Conservation (phyloP, 805 yeast species). For the Starmerella roubikii region DNA sequence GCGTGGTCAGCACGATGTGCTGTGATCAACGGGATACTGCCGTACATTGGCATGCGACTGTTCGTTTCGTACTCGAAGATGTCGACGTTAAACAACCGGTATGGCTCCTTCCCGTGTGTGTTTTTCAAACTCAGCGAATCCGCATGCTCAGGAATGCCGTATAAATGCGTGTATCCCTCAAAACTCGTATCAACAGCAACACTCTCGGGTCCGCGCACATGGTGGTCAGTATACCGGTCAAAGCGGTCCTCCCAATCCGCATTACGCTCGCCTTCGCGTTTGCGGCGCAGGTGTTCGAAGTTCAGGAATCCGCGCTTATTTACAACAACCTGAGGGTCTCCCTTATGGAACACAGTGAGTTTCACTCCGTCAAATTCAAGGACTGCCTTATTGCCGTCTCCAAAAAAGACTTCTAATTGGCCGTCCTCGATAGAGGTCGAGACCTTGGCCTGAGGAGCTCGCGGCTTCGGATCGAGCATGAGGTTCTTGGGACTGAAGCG, state of each 20-base stretch:
- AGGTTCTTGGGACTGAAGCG: slow-evolving; percentile 16
- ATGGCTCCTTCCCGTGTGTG: slow-evolving; percentile 55
- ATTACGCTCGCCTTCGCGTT: slow-evolving; percentile 32
- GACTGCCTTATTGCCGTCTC: slow-evolving; percentile 28
- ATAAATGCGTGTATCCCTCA: slow-evolving; percentile 46
- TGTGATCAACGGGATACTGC: slow-evolving; percentile 78
- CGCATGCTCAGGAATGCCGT: slow-evolving; percentile 97
- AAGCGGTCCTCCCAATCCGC: slow-evolving; percentile 63
- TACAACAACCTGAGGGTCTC: slow-evolving; percentile 37
- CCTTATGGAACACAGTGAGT: slow-evolving; percentile 36
- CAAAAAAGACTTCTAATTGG: slow-evolving; percentile 8
- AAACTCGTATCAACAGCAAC: slow-evolving; percentile 68
- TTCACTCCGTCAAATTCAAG: slow-evolving; percentile 38
- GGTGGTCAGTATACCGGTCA: slow-evolving; percentile 48
- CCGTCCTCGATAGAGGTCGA: neutral
- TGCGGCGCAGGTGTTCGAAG: slow-evolving; percentile 63
- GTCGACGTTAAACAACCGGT: slow-evolving; percentile 82
- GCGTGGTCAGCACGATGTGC: slow-evolving; percentile 41
- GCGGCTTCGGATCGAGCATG: slow-evolving; percentile 12
- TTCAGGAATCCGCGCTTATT: slow-evolving; percentile 64
- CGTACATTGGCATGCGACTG: slow-evolving; percentile 84
- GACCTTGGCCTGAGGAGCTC: neutral
- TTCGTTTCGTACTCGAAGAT: slow-evolving; percentile 84
- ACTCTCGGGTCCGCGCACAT: slow-evolving; percentile 68
- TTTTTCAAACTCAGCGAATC: slow-evolving; percentile 62